Conservation (phyloP, 1,284 basidiomycete species). For the Heterobasidion occidentale region DNA sequence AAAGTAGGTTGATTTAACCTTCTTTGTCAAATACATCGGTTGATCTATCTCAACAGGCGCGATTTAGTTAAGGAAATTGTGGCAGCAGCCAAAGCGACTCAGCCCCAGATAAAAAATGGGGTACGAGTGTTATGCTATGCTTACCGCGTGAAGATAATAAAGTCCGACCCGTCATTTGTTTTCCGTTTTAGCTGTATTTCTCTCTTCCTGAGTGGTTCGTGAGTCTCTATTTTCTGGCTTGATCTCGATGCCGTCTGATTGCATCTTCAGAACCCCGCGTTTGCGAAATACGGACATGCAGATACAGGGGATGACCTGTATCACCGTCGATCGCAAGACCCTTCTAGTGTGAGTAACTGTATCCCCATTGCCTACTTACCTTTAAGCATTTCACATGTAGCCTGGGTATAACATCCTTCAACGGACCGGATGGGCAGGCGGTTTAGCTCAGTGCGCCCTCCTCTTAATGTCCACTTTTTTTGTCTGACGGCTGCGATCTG, state of each 20-base stretch:
- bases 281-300: neutral
- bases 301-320: neutral
- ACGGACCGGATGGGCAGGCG: neutral
- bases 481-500: neutral
- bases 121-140: neutral
- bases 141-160: too few species aligned
- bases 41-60: neutral
- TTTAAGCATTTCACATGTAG: neutral
- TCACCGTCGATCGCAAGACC: neutral
- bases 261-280: neutral
- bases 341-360: neutral
- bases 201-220: neutral
- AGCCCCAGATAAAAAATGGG: neutral
- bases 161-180: neutral
- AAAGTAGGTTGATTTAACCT: neutral
- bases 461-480: neutral
- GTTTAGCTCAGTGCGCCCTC: neutral
- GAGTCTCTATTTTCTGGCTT: too few species aligned
- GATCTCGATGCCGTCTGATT: too few species aligned
- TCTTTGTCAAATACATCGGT: neutral
- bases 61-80: neutral
- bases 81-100: neutral
- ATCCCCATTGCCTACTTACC: neutral
- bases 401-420: neutral
- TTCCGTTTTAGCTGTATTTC: neutral